Evolutionary conservation across 805 yeast species (phyloP).

Genomic region (Candida yuanshanica): DNA sequence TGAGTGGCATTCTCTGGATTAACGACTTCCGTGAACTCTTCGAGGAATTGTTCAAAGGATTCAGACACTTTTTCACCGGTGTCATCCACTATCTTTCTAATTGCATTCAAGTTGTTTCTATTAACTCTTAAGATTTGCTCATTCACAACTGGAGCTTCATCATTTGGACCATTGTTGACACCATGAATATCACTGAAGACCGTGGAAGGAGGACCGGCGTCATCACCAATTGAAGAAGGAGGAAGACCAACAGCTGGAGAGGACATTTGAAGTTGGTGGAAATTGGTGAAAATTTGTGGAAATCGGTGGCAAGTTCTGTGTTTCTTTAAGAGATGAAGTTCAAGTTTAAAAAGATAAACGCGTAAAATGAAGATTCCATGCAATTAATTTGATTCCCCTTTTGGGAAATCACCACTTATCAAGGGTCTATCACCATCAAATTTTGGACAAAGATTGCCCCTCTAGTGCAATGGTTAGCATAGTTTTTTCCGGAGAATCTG

Average conservation of each 20-base stretch:
- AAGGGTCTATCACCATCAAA: not conserved
- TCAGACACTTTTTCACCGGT: slow-evolving; percentile 94
- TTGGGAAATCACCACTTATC: slow-evolving; percentile 3
- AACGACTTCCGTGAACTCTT: slow-evolving; percentile 46
- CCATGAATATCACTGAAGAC: slow-evolving; percentile 17
- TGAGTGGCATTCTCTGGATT: slow-evolving; percentile 25
- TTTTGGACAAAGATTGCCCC: slow-evolving; percentile 30
- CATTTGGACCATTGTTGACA: slow-evolving; percentile 8
- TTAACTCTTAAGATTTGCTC: slow-evolving; percentile 28
- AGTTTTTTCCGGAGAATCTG: slow-evolving; percentile 48
- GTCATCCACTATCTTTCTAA: slow-evolving; percentile 82
- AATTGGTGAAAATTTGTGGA: not conserved
- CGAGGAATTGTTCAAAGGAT: slow-evolving; percentile 79
- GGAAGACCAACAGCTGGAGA: slow-evolving; percentile 17
- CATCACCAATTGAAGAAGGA: slow-evolving; percentile 19
- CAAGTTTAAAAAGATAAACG: not conserved
- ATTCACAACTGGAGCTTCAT: slow-evolving; percentile 8
- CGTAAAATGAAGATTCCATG: slow-evolving; percentile 3
- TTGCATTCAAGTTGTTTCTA: slow-evolving; percentile 57
- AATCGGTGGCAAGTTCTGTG: no score
- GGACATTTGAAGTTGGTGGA: slow-evolving; percentile 8
- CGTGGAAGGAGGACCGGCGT: slow-evolving; percentile 16
- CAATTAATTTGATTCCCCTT: slow-evolving; percentile 16
- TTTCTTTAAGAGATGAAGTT: not conserved
- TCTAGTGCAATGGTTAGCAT: slow-evolving; percentile 50